Conservation (phyloP, 2,329 filamentous ascomycete species). For the Botrytis byssoidea region DNA sequence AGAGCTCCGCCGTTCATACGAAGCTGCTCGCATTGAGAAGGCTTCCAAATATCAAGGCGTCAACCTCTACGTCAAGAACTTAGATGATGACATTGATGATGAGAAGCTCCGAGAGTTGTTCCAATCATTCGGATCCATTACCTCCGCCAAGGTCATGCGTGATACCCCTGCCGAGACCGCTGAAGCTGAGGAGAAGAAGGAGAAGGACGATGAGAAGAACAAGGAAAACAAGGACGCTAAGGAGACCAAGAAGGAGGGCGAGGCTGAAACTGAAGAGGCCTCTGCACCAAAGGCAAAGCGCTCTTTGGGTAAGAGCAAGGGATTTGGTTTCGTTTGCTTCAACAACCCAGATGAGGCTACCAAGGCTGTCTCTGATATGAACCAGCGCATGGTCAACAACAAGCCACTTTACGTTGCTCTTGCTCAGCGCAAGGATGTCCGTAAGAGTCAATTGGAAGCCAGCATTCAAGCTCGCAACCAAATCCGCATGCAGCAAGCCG, state of each 20-base stretch:
- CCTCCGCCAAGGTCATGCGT: constrained; percentile 98
- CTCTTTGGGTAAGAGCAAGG: constrained; percentile 93
- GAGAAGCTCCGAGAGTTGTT: constrained; percentile 97
- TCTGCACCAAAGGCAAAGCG: constrained; percentile 53
- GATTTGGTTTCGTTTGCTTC: constrained; percentile 99
- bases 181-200: constrained; percentile 45
- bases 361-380: constrained; percentile 99
- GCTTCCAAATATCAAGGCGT: constrained; percentile 99
- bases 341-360: constrained; percentile 98
- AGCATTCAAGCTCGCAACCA: constrained; percentile 99
- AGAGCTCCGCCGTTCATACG: constrained; percentile 97
- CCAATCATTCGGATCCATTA: constrained; percentile 87
- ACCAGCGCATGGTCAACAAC: constrained; percentile 96
- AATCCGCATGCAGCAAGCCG: constrained; percentile 95
- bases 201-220: constrained; percentile 53
- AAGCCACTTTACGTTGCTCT: constrained; percentile 98
- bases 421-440: constrained; percentile 98
- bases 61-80: constrained; percentile 99
- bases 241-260: constrained; percentile 43
- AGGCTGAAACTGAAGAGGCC: constrained; percentile 49
- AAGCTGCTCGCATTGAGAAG: constrained; percentile 96
- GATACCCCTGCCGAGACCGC: constrained; percentile 62
- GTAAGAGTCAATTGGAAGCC: constrained; percentile 98
- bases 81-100: constrained; percentile 94
- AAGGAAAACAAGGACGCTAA: constrained; percentile 51